Base-by-base conservation (phyloP, 2,329 filamentous ascomycete genomes). In the Claviceps citrina region DNA sequence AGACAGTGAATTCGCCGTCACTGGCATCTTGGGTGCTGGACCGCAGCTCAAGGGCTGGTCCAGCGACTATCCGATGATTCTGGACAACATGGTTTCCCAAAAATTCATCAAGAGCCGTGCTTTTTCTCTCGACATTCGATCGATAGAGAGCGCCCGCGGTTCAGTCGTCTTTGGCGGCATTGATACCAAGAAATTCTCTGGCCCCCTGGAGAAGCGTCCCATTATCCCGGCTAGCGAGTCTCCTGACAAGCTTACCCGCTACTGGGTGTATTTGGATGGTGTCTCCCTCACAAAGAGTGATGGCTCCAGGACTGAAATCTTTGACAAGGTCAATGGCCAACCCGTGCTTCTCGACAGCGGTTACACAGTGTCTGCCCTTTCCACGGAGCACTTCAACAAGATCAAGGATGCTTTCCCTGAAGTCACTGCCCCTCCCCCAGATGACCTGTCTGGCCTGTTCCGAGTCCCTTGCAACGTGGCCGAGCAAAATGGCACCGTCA, bases 331-430 rank as follows among this genome's bases (percentile, higher is more conserved):
- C 39, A 56, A 55, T 33, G 50, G 50, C 35, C 53, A 67, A 28
- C 55, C 66, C 18, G 71, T 73, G 12, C 65, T 79, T 20, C 65
- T 82, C 20, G 78, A 82, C 57, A 78, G 73, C 12, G 81, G 81
- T 42, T 78, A 73, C 45, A 80, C 74, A 31, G 61, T 82, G 41
- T 79, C 72, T 55, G 74, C 78, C 45, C 66, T 85, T 2, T 81
- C 81, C 3, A 60, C 71, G 43, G 51, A 62, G 25, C 56, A 81
- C 43, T 68, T 73, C 43, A 46, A 58, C 22, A 48, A 55, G 25
- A 59, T 77, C 26, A 60, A 51, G 42, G 56, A 38, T 52, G 63
- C 49, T 43, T 75, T 60, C 48, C 57, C 57, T 13, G 39, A 37
- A 2, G 44, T 39, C 30, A 41, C 33, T 20, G 22, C 41, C 4